Percentiles rank a stretch among this genome's conserved stretches.
phyloP scores from a whole-genome alignment of 179 eudicot species.

The Kewa caespitosa region DNA sequence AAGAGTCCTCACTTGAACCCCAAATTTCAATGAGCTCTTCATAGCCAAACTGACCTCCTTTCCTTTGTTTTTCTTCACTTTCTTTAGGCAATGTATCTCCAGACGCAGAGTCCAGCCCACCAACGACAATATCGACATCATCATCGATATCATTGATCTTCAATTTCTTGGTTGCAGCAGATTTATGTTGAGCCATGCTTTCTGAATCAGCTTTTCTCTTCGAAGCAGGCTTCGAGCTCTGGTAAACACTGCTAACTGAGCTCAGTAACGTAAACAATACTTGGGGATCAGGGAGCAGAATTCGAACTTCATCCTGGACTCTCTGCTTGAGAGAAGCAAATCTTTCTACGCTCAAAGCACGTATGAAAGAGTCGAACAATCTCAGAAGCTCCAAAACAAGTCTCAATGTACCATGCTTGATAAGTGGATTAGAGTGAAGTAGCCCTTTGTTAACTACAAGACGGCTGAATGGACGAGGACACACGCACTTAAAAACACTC shows the following conservation, averaged over 20 bases:
- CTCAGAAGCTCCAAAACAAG: conserved; percentile 72
- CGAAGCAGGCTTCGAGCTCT: conserved; percentile 35
- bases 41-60: conserved; percentile 26
- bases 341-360: conserved; percentile 39
- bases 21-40: conserved; percentile 47
- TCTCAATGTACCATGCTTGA: conserved; percentile 79
- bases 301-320: conserved; percentile 64
- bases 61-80: conserved; percentile 28
- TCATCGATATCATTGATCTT: conserved; percentile 41
- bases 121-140: conserved; percentile 72
- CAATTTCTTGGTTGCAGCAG: conserved; percentile 38
- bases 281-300: conserved; percentile 87
- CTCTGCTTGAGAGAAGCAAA: conserved; percentile 59
- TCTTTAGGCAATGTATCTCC: conserved; percentile 31
- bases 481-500: conserved; percentile 65
- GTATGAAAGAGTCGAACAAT: conserved; percentile 53
- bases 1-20: conserved; percentile 45
- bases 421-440: conserved; percentile 61
- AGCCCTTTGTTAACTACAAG: conserved; percentile 76
- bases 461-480: conserved; percentile 70
- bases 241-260: conserved; percentile 47
- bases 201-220: conserved; percentile 56
- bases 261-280: conserved; percentile 71
- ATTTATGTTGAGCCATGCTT: conserved; percentile 23
- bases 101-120: conserved; percentile 49